These are phyloP conservation scores for Fraxinus floribunda DNA, from an alignment of 305 asterid species.

Conservation along the genomic window DNA sequence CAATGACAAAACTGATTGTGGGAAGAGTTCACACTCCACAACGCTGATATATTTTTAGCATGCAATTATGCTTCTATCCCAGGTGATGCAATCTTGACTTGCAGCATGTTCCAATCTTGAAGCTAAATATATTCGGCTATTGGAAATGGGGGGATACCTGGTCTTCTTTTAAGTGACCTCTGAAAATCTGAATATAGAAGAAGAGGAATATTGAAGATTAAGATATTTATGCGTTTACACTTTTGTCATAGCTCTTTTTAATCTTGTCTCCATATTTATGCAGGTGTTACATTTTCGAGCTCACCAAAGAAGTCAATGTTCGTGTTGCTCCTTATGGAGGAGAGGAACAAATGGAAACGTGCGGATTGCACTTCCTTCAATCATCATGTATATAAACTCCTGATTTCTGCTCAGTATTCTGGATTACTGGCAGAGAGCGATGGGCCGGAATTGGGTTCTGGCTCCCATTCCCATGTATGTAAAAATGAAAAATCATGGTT, in stretches of 20 bases:
- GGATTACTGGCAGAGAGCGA: conserved; percentile 43
- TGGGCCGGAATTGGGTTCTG: conserved; percentile 41
- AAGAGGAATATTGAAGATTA: not conserved
- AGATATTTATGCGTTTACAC: not conserved
- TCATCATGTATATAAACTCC: conserved; percentile 33
- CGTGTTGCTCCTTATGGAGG: conserved; percentile 40
- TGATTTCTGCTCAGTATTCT: conserved; percentile 31
- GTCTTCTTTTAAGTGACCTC: not conserved
- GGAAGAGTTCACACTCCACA: not conserved
- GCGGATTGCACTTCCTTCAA: conserved; percentile 41
- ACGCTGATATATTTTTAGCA: not conserved
- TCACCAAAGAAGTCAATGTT: conserved; percentile 48
- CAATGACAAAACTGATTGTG: not conserved
- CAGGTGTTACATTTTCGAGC: conserved; percentile 44
- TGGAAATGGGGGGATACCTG: not conserved
- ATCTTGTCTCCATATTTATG: conserved; percentile 9
- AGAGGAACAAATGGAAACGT: conserved; percentile 35
- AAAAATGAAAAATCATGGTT: conserved; percentile 16
- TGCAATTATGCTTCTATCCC: not conserved
- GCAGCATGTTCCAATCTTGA: not conserved
- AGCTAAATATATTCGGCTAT: not conserved
- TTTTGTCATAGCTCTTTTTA: not conserved
- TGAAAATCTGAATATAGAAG: not conserved
- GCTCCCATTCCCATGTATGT: conserved; percentile 25
- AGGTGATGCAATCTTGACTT: not conserved